phyloP scores from a whole-genome alignment of 106 monocot genomes.

The Dactylorhiza incarnata region DNA sequence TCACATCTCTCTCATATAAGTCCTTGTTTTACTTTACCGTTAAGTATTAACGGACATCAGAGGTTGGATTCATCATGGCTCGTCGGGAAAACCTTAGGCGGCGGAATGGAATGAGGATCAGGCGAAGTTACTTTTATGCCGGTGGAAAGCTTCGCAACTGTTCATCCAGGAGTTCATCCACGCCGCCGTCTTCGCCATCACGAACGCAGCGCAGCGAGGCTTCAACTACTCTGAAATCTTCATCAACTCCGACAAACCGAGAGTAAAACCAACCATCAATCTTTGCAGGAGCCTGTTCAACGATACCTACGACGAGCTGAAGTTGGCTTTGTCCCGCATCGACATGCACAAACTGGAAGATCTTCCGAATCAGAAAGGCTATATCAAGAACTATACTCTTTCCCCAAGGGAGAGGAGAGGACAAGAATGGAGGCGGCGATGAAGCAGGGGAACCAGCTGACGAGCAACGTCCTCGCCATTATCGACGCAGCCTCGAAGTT shows the following conservation, averaged over 20 bases:
- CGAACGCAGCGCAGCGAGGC: conserved; percentile 26
- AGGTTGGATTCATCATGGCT: too few species aligned
- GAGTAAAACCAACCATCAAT: conserved; percentile 34
- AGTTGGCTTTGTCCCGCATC: conserved; percentile 28
- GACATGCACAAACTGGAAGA: conserved; percentile 16
- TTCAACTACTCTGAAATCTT: conserved; percentile 20
- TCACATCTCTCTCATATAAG: too few species aligned
- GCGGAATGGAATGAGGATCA: too few species aligned
- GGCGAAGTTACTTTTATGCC: too few species aligned
- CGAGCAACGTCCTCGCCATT: conserved; percentile 76
- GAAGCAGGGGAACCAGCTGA: conserved; percentile 46
- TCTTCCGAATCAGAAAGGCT: conserved; percentile 25
- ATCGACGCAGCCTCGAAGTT: conserved; percentile 26
- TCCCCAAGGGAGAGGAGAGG: conserved; percentile 64
- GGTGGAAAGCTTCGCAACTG: too few species aligned
- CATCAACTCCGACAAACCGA: conserved; percentile 36
- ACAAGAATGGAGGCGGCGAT: conserved; percentile 53
- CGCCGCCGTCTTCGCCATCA: conserved; percentile 43
- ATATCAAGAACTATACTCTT: conserved; percentile 60
- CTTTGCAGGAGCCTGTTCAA: conserved; percentile 50
- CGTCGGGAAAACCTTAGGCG: too few species aligned
- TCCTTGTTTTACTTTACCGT: too few species aligned
- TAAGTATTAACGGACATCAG: too few species aligned
- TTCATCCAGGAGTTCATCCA: conserved; percentile 54
- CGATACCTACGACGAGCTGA: conserved; percentile 39